Base-by-base conservation (phyloP, 2,329 filamentous ascomycete species). In the Colletotrichum shisoi region DNA sequence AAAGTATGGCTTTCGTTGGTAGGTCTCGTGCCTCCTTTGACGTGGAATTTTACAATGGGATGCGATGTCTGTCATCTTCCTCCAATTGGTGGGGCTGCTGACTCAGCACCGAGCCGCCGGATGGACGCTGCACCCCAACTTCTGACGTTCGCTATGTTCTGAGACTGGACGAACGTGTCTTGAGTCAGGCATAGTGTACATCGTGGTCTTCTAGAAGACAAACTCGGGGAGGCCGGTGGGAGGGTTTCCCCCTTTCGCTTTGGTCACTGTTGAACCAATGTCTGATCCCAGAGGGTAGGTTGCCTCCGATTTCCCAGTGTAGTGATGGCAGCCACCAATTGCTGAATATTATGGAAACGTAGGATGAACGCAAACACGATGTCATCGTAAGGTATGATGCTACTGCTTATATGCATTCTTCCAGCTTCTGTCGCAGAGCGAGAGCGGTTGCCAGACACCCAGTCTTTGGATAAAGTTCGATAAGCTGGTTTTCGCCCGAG, bases 31-130 rank as follows among this genome's bases (percentile, higher is more conserved):
- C 46, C 53, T 56, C 57, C 59, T 45, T 34, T 67, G 48, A 19
- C 45, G 19, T 59, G 42, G 52, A 56, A 59, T 49, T 37, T 63
- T 34, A 27, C 64, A 52, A 61, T 64, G 61, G 61, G 61, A 67
- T 67, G 61, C 46, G 46, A 45, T 58, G 61, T 67, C 64, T 67
- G 64, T 67, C 64, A 63, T 67, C 45, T 67, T 62, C 54, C 34
- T 46, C 60, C 46, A 27, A 64, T 58, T 58, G 59, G 64, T 63
- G 64, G 64, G 48, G 48, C 24, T 12, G 31, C 13, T 64, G 64
- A 67, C 61, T 67, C 64, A 60, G 49, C 64, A 45, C 17, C 4
- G 11, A 37, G 12, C 34, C 24, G 24, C 31, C 48, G 39, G 31
- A 17, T 11, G 34, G 34, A 15, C 31, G 11, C 48, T 60, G 46